Base-by-base conservation (phyloP, 108 stramenopile genomes). In the Fistulifera pelliculosa region DNA sequence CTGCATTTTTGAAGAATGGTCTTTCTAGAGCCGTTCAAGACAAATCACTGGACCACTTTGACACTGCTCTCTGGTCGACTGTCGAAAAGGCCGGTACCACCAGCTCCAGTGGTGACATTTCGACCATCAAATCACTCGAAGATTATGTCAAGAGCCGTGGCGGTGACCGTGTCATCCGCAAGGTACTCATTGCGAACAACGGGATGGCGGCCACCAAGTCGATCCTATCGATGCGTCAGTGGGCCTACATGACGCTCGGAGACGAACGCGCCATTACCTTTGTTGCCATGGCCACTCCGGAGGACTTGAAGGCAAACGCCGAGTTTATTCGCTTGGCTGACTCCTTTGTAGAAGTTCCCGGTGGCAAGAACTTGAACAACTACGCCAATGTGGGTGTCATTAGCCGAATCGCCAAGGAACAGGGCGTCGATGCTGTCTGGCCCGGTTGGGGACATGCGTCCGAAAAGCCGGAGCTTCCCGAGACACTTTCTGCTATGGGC, bases 191-290 rank as follows among this genome's bases (percentile, higher is more conserved):
- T 68, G 91, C 95, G 58, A 98, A 98, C 87, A 98, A 98, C 68
- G 97, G 97, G 55, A 98, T 98, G 95, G 97, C 95, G 25, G 95
- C 93, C 7, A 96, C 96, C 57, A 98, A 98, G 71, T 72, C 90
- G 41, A 96, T 98, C 69, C 73, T 96, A 27, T 96, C 95, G 62
- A 96, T 98, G 94, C 85, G 97, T 24, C 92, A 95, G 57, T 98
- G 97, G 97, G 92, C 94, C 40, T 98, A 96, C 91, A 93, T 95
- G 80, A 90, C 91, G 62, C 75, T 96, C 22, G 95, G 97, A 11
- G 94, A 98, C 58, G 97, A 98, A 61, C 66, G 65, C 28, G 94
- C 94, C 47, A 84, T 98, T 40, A 76, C 95, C 61, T 98, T 98
- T 61, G 94, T 98, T 11, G 97, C 91, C 66, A 98, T 98, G 97